phyloP scores from a whole-genome alignment of 257 asterid genomes.

The Penstemon barbatus region DNA sequence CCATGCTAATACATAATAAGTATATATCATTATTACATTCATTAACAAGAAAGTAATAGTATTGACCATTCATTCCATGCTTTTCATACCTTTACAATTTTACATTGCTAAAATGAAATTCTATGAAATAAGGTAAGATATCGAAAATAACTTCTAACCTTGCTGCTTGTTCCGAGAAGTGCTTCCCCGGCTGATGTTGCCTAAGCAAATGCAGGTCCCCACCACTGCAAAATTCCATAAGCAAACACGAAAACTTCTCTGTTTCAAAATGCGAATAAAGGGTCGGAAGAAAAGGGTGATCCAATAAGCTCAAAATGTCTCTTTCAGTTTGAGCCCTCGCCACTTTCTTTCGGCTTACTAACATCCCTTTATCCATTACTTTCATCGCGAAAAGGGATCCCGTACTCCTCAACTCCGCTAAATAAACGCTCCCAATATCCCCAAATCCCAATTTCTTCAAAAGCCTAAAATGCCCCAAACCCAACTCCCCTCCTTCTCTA shows the following conservation, averaged over 20 bases:
- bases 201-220: constrained; percentile 65
- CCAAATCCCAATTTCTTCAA: constrained; percentile 63
- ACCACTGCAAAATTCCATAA: constrained; percentile 65
- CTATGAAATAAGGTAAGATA: neutral
- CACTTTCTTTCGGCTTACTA: constrained; percentile 55
- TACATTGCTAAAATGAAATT: neutral
- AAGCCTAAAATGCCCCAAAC: constrained; percentile 56
- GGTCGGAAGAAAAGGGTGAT: constrained; percentile 63
- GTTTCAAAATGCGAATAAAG: constrained; percentile 63
- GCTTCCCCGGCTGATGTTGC: constrained; percentile 63
- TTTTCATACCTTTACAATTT: neutral
- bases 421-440: constrained; percentile 63
- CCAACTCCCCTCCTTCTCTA: constrained; percentile 43
- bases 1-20: neutral
- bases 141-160: constrained; percentile 45
- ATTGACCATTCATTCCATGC: neutral
- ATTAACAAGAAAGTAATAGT: neutral
- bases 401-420: constrained; percentile 56
- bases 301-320: constrained; percentile 51
- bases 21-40: neutral
- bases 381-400: constrained; percentile 59
- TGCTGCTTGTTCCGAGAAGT: constrained; percentile 64
- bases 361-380: constrained; percentile 65
- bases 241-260: constrained; percentile 58
- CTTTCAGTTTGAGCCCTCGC: constrained; percentile 62